A percentile compares a stretch with the other conserved stretches of the same genome.
Evolutionary conservation across 441 rosid genomes (phyloP).

Genomic region (Populus trichocarpa): DNA sequence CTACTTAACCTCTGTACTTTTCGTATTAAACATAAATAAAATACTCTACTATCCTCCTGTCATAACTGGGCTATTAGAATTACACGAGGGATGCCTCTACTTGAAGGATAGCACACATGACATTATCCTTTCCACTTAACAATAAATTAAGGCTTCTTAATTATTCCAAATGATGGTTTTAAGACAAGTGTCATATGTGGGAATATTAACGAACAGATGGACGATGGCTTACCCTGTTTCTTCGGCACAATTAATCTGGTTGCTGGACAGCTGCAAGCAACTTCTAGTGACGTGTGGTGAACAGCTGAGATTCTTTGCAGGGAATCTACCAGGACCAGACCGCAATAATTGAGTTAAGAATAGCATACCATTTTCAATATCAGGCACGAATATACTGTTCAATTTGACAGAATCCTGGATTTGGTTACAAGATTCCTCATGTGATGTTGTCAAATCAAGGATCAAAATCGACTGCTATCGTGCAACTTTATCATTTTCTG

Average conservation of each 20-base stretch:
- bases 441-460: conserved; percentile 1
- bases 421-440: not conserved
- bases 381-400: not conserved
- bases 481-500: not conserved
- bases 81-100: not conserved
- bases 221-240: not conserved
- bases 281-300: not conserved
- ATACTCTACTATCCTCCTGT: not conserved
- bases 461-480: conserved; percentile 1
- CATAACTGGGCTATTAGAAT: too few species aligned
- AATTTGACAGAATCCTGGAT: not conserved
- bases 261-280: not conserved
- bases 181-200: not conserved
- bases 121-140: not conserved
- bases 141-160: too few species aligned
- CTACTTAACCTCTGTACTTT: not conserved
- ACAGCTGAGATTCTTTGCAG: not conserved
- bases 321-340: conserved; percentile 3
- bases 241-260: not conserved
- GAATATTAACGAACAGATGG: not conserved
- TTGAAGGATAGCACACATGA: not conserved
- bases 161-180: too few species aligned
- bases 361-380: not conserved
- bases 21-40: too few species aligned
- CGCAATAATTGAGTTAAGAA: not conserved